Conservation (phyloP, 441 rosid genomes). For the Eugenia klotzschiana region DNA sequence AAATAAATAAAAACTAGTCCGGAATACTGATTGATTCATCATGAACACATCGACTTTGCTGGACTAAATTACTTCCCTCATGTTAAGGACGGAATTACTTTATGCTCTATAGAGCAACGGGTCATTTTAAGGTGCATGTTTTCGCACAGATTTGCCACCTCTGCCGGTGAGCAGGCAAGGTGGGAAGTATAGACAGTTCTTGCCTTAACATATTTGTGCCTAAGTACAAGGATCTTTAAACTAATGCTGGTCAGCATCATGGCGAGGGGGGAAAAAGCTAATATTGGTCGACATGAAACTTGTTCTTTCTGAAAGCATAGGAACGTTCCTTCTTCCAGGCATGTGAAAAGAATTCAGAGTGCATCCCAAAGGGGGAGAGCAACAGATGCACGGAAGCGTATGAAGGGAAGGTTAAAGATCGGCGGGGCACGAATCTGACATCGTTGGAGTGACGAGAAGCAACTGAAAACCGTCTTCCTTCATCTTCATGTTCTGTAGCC, state of each 20-base stretch:
- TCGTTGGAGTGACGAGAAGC: constrained; percentile 6
- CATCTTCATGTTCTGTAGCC: not conserved
- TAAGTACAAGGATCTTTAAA: not conserved
- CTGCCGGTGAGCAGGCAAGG: not conserved
- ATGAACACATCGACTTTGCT: not conserved
- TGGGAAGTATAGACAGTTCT: not conserved
- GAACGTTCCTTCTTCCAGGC: constrained; percentile 11
- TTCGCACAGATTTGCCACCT: not conserved
- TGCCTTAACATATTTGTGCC: not conserved
- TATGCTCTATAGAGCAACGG: not conserved
- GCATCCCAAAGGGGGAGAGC: constrained; percentile 13
- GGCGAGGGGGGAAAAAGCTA: not conserved
- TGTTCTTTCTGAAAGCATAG: not conserved
- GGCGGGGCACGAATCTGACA: constrained; percentile 13
- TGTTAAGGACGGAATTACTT: not conserved
- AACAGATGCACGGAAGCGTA: constrained; percentile 14
- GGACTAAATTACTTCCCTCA: not conserved
- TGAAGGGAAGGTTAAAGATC: constrained; percentile 11
- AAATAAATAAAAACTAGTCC: not conserved
- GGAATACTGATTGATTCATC: not conserved
- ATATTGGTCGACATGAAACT: not conserved
- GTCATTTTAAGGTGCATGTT: not conserved
- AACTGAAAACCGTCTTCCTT: not conserved
- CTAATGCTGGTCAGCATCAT: not conserved
- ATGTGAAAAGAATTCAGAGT: constrained; percentile 15